Base-by-base conservation (phyloP, 768 basidiomycete genomes). In the Trametes cubensis region DNA sequence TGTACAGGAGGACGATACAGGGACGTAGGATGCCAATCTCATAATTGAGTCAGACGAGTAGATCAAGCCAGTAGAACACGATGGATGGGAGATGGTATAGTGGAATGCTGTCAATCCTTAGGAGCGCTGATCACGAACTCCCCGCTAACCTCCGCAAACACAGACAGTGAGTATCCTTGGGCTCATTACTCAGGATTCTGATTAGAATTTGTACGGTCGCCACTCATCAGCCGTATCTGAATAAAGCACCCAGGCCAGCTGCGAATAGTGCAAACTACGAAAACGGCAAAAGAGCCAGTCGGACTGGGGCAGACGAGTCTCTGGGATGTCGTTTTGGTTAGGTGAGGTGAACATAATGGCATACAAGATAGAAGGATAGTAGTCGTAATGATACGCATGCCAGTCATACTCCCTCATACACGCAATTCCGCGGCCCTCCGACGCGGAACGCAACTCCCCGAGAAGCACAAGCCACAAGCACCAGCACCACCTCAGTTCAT, bases 401-500 rank as follows among this genome's bases (percentile, higher is more conserved):
- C 66, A 63, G 38, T 58, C 64, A 65, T 65, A 68, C 64, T 66
- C 62, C 64, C 64, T 54, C 61, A 63, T 53, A 60, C 49, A 67
- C 46, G 59, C 63, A 42, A 47, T 49, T 20, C 57, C 60, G 54
- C 62, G 62, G 26, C 47, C 51, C 59, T 52, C 52, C 59, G 30
- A 49, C 60, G 44, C 52, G 58, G 47, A 42, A 41, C 20, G 47
- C 54, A 50, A 51, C 47, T 42, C 40, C 39, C 62, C 25, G 21
- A 50, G 23, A 54, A 55, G 48, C 30, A 39, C 53, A 59, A 49
- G 47, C 25, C 21, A 23, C 20, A 48, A 47, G 53, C 46, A 55
- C 21, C 52, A 23, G 51, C 46, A 55, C 21, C 52, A 23, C 50
- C 70, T 78, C 72, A 94, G 80, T 94, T 94, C 92, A 94, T 94